phyloP scores from a whole-genome alignment of 2,329 filamentous ascomycete species.

The Purpureocillium takamizusanense region DNA sequence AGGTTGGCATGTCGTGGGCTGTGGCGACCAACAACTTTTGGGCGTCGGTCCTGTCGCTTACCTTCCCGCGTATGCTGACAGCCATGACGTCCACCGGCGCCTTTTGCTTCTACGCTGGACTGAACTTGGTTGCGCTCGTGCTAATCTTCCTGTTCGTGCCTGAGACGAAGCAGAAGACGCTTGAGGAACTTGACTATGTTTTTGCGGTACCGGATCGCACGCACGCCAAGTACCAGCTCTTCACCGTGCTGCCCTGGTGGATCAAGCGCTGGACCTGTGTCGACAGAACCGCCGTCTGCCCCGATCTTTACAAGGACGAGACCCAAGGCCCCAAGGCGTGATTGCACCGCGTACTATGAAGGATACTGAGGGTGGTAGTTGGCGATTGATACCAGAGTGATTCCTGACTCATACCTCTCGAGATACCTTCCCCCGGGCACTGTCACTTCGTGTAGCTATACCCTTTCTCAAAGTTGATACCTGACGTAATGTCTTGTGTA shows the following conservation, averaged over 20 bases:
- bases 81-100: slow-evolving; percentile 23
- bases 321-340: no score
- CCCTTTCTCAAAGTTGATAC: no score
- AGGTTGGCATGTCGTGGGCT: slow-evolving; percentile 29
- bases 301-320: no score
- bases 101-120: slow-evolving; percentile 35
- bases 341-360: no score
- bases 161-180: slow-evolving; percentile 40
- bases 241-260: slow-evolving; percentile 26
- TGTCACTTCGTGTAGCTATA: no score
- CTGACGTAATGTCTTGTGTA: no score
- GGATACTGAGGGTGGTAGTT: no score
- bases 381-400: no score
- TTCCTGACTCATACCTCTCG: no score
- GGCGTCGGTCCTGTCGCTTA: slow-evolving; percentile 12
- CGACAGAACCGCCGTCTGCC: no score
- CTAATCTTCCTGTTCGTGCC: slow-evolving; percentile 41
- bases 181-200: slow-evolving; percentile 41
- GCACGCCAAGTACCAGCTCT: slow-evolving; percentile 30
- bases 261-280: slow-evolving; percentile 16
- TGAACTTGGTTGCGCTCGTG: slow-evolving; percentile 34
- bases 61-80: slow-evolving; percentile 21
- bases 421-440: no score
- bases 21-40: slow-evolving; percentile 25
- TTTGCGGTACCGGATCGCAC: slow-evolving; percentile 32